Evolutionary conservation across 495 filamentous ascomycete species (phyloP).

Genomic region (Talaromyces adpressus): DNA sequence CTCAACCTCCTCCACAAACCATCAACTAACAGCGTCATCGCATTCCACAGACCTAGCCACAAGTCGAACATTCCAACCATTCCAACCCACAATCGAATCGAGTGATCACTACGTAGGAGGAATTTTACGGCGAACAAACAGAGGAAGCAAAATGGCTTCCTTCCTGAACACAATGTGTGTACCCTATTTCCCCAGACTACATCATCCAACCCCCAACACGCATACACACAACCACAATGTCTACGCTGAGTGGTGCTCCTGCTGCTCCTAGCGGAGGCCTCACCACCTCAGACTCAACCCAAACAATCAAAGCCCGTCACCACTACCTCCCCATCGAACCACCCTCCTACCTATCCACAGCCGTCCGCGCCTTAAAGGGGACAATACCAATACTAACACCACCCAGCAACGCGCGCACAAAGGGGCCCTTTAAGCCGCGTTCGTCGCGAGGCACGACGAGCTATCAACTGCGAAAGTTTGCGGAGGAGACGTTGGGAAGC

Average conservation of each 20-base stretch:
- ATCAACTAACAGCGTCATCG: not conserved
- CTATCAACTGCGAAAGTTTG: conserved; percentile 96
- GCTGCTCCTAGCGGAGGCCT: not conserved
- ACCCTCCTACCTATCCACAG: conserved; percentile 34
- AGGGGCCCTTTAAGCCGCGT: conserved; percentile 87
- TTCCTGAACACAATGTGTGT: conserved; percentile 70
- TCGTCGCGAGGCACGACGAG: conserved; percentile 84
- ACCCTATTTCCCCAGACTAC: conserved; percentile 21
- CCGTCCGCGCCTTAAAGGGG: conserved; percentile 33
- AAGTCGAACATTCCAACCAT: conserved; percentile 1
- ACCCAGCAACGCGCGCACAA: conserved; percentile 79
- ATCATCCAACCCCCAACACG: conserved; percentile 10
- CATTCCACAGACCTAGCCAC: not conserved
- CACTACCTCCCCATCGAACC: conserved; percentile 28
- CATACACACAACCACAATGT: conserved; percentile 16
- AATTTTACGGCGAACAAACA: not conserved
- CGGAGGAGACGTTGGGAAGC: conserved; percentile 91
- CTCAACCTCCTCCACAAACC: not conserved
- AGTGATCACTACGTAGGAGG: not conserved
- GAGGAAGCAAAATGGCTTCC: conserved; percentile 45
- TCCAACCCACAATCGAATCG: not conserved
- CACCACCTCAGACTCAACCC: not conserved
- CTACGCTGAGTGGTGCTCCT: conserved; percentile 10
- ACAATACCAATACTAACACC: conserved; percentile 35
- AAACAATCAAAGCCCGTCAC: conserved; percentile 21